Percentiles rank a stretch among this genome's conserved stretches.
phyloP scores from a whole-genome alignment of 2,329 filamentous ascomycete genomes.

The Botryotinia convoluta region DNA sequence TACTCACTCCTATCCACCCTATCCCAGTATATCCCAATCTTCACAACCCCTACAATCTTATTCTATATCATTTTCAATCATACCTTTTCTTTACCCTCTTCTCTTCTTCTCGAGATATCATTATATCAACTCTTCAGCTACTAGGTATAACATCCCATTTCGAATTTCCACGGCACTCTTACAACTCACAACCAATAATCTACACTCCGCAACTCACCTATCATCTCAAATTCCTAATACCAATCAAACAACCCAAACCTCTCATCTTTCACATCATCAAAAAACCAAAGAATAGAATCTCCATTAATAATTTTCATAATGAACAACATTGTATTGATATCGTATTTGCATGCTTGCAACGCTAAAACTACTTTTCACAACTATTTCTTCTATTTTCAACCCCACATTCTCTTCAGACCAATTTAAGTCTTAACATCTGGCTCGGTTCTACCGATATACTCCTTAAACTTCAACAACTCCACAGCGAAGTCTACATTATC shows the following conservation, averaged over 20 bases:
- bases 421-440: slow-evolving; percentile 91
- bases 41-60: too few relatives aligned
- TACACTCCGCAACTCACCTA: too few relatives aligned
- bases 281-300: too few relatives aligned
- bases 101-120: too few relatives aligned
- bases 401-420: background rate
- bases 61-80: too few relatives aligned
- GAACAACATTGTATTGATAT: background rate
- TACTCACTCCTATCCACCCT: too few relatives aligned
- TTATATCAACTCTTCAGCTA: too few relatives aligned
- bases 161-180: background rate
- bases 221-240: background rate
- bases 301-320: background rate
- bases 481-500: slow-evolving; percentile 85
- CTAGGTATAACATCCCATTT: too few relatives aligned
- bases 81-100: too few relatives aligned
- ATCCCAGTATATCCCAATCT: too few relatives aligned
- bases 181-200: too few relatives aligned
- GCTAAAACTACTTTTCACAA: slow-evolving; percentile 13
- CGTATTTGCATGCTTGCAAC: background rate
- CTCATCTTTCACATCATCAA: too few relatives aligned
- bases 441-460: slow-evolving; percentile 87
- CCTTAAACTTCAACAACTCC: slow-evolving; percentile 84
- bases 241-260: background rate
- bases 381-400: background rate